phyloP scores from a whole-genome alignment of 768 basidiomycete species.

The Russula sp. region DNA sequence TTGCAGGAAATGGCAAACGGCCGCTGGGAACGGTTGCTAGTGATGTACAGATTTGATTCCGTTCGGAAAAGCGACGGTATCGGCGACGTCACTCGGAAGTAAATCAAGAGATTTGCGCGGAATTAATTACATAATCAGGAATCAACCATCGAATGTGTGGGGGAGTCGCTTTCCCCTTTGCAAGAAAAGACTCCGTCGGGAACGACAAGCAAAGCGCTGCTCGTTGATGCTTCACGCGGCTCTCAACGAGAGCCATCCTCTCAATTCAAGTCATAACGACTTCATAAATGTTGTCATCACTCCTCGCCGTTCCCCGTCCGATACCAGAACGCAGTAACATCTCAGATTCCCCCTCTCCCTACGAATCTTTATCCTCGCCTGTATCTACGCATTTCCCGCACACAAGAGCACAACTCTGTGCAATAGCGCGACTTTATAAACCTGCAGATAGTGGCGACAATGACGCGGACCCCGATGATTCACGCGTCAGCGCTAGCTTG shows the following conservation, averaged over 20 bases:
- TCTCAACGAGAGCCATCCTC: slow-evolving; percentile 31
- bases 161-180: neutral
- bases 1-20: too few species aligned
- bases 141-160: slow-evolving; percentile 6
- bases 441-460: slow-evolving; percentile 55
- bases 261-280: slow-evolving; percentile 28
- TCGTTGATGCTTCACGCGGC: slow-evolving; percentile 31
- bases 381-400: slow-evolving; percentile 61
- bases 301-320: slow-evolving; percentile 28
- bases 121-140: slow-evolving; percentile 18
- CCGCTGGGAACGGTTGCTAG: too few species aligned
- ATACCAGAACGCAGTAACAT: slow-evolving; percentile 25
- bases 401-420: slow-evolving; percentile 74
- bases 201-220: slow-evolving; percentile 16
- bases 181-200: slow-evolving; percentile 11
- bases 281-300: slow-evolving; percentile 30
- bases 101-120: slow-evolving; percentile 4
- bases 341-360: slow-evolving; percentile 25
- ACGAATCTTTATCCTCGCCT: slow-evolving; percentile 15
- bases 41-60: neutral
- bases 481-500: slow-evolving; percentile 55
- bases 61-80: neutral
- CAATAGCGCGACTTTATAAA: slow-evolving; percentile 71
- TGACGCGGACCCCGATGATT: slow-evolving; percentile 55
- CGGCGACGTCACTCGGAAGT: slow-evolving; percentile 1